A percentile compares a stretch with the other conserved stretches of the same genome.
Evolutionary conservation across 441 rosid genomes (phyloP).

Genomic region (Breynia disticha): DNA sequence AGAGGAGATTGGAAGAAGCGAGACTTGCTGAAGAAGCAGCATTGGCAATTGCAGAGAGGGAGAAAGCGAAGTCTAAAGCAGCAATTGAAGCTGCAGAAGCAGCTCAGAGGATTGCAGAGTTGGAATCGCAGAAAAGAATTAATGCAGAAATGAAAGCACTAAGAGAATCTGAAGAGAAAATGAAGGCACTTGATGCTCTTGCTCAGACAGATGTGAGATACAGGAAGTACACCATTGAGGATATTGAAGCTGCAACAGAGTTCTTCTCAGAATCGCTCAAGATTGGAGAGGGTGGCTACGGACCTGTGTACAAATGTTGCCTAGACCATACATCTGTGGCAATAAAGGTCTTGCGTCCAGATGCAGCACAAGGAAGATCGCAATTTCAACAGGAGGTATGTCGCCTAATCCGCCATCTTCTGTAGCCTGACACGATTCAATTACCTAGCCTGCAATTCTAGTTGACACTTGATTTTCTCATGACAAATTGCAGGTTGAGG

Average conservation of each 20-base stretch:
- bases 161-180: slow-evolving; percentile 68
- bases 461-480: not conserved
- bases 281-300: slow-evolving; percentile 94
- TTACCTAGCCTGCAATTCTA: not conserved
- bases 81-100: slow-evolving; percentile 90
- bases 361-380: slow-evolving; percentile 82
- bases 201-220: slow-evolving; percentile 48
- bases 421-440: not conserved
- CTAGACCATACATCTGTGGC: slow-evolving; percentile 82
- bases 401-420: not conserved
- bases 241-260: slow-evolving; percentile 73
- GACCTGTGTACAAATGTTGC: slow-evolving; percentile 69
- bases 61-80: slow-evolving; percentile 75
- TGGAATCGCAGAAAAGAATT: slow-evolving; percentile 64
- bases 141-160: slow-evolving; percentile 68
- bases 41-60: slow-evolving; percentile 61
- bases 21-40: slow-evolving; percentile 75
- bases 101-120: slow-evolving; percentile 66
- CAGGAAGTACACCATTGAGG: slow-evolving; percentile 78
- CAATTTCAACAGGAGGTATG: slow-evolving; percentile 90
- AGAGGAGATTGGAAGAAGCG: slow-evolving; percentile 69
- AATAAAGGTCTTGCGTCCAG: slow-evolving; percentile 74
- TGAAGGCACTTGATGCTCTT: slow-evolving; percentile 51
- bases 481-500: slow-evolving; percentile 53
- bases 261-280: slow-evolving; percentile 47